These are phyloP conservation scores for Flaveria ramosissima DNA, from an alignment of 129 eudicot genomes.

Conservation along the genomic window DNA sequence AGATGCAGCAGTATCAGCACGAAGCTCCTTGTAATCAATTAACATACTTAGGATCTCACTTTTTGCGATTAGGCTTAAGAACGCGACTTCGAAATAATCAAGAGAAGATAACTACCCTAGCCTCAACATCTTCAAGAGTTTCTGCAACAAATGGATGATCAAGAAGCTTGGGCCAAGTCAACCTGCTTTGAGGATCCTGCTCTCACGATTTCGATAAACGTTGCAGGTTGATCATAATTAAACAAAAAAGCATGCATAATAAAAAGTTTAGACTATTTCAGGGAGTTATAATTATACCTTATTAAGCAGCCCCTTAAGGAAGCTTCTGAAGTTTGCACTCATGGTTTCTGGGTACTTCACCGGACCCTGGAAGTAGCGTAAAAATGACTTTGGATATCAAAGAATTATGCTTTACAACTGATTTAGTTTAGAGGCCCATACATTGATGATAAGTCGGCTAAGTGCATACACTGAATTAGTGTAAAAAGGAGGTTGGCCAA, in stretches of 20 bases:
- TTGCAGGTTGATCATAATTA: neutral
- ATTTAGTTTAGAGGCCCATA: conserved; percentile 17
- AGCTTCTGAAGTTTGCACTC: conserved; percentile 79
- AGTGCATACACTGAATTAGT: conserved; percentile 92
- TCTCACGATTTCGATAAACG: conserved; percentile 19
- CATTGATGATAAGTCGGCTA: conserved; percentile 84
- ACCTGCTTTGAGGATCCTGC: conserved; percentile 81
- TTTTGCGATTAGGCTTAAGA: conserved; percentile 3
- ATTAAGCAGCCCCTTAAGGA: conserved; percentile 84
- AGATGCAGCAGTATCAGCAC: conserved; percentile 54
- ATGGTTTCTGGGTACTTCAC: conserved; percentile 88
- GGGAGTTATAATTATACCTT: conserved; percentile 49
- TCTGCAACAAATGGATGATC: conserved; percentile 88
- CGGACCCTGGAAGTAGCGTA: conserved; percentile 62
- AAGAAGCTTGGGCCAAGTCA: conserved; percentile 94
- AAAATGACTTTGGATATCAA: neutral
- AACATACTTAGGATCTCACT: neutral
- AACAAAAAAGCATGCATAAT: neutral
- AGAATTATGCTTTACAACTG: neutral
- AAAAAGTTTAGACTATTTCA: neutral
- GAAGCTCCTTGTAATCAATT: conserved; percentile 48
- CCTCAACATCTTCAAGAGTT: conserved; percentile 55
- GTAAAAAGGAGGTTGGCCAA: conserved; percentile 96
- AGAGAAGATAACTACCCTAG: conserved; percentile 40
- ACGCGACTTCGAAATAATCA: neutral